phyloP scores from a whole-genome alignment of 441 rosid species.

The Populus tomentosa region DNA sequence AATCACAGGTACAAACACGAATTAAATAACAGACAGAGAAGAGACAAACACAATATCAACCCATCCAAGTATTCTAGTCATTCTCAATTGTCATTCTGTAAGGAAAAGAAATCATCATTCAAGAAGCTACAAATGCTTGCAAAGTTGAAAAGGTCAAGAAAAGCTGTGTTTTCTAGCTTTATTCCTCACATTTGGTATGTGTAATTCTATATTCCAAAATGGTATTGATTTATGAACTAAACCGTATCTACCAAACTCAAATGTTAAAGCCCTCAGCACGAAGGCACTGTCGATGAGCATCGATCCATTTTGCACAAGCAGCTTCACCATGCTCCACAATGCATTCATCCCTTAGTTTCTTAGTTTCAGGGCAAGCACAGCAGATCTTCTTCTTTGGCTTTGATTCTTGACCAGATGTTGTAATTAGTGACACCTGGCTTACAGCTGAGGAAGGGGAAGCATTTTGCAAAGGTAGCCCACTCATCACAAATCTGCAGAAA shows the following conservation, averaged over 20 bases:
- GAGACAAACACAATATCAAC: neutral
- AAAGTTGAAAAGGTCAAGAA: constrained; percentile 1
- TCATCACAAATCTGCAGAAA: constrained; percentile 33
- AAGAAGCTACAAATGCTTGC: neutral
- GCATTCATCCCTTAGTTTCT: constrained; percentile 88
- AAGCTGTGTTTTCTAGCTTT: constrained; percentile 15
- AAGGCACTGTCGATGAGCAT: constrained; percentile 84
- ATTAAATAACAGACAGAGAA: neutral
- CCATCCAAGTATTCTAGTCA: neutral
- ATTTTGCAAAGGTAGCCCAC: constrained; percentile 41
- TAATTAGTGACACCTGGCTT: constrained; percentile 31
- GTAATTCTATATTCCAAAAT: constrained; percentile 18
- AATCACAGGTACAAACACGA: neutral
- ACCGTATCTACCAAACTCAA: constrained; percentile 29
- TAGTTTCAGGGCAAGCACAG: constrained; percentile 92
- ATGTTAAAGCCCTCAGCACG: constrained; percentile 91
- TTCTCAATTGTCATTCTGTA: neutral
- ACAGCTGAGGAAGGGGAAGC: constrained; percentile 41
- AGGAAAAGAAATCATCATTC: neutral
- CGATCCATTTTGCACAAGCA: constrained; percentile 90
- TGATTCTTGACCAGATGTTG: constrained; percentile 36
- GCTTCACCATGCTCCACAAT: constrained; percentile 81
- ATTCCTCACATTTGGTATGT: constrained; percentile 13
- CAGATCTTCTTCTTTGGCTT: constrained; percentile 92
- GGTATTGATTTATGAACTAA: constrained; percentile 19